Base-by-base conservation (phyloP, 2,329 filamentous ascomycete genomes). In the Phialemonium atrogriseum region DNA sequence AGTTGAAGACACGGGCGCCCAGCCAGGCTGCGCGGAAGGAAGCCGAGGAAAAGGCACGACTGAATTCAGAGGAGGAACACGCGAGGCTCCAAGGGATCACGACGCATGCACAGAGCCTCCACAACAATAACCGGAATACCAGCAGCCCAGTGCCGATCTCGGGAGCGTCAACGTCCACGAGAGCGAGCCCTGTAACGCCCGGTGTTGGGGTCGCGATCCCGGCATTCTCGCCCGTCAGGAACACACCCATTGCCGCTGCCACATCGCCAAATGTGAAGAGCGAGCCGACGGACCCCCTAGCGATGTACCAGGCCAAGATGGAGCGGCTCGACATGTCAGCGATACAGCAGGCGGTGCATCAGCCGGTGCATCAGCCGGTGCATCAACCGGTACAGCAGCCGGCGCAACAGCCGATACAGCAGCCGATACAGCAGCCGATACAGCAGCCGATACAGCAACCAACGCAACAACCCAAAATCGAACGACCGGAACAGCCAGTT, bases 1-100 rank as follows among this genome's bases (percentile, higher is more conserved):
- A 94, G 56, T 63, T 94, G 22, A 89, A 91, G 57, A 94, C 87
- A 0, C 67, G 85, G 11, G 84, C 85, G 0, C 85, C 84, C 0
- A 80, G 75, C 2, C 77, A 82, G 50, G 77, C 77, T n/a, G 77
- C 77, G 0, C 64, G 76, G 14, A 80, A 80, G 41, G 77, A 80
- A 48, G 75, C 76, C 1, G 77, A 80, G 47, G 75, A 80, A 52
- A 66, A 72, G 27, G 73, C 72, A 3, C 65, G 70, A 22, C 53
- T 70, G 41, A 73, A 66, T 35, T 64, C 64, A n/a, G 70, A 73
- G 29, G 74, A 78, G 35, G 72, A 77, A 27, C 67, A 71, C 40
- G 71, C 70, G 7, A 68, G 68, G 39, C 55, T 77, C n/a, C 66
- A 76, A 40, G 71, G 71, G n/a, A 70, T 77, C 34, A 64, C 76